A percentile compares a stretch with the other conserved stretches of the same genome.
Evolutionary conservation across 306 rosid genomes (phyloP).

Genomic region (Quercus engelmannii): DNA sequence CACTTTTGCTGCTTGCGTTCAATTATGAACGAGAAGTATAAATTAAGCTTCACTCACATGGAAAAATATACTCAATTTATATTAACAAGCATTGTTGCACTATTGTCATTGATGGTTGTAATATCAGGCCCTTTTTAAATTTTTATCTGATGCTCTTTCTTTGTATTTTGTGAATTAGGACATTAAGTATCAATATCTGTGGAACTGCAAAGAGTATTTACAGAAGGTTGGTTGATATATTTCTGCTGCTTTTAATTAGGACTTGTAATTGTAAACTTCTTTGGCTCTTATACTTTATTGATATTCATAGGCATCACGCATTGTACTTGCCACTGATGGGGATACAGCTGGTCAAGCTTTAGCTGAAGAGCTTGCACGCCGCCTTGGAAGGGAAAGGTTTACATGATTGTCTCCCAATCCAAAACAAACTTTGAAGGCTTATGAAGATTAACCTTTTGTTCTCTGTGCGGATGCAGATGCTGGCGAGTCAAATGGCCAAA

Average conservation of each 20-base stretch:
- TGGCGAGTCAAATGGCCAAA: constrained; percentile 95
- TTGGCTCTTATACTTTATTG: constrained; percentile 19
- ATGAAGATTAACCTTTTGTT: constrained; percentile 2
- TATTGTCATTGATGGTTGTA: background rate
- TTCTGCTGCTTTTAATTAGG: constrained; percentile 4
- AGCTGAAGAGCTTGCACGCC: constrained; percentile 99
- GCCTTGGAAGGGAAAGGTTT: constrained; percentile 91
- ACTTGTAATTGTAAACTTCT: background rate
- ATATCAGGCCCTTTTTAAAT: constrained; percentile 13
- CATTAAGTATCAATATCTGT: constrained; percentile 81
- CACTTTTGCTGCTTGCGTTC: background rate
- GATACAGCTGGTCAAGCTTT: constrained; percentile 96
- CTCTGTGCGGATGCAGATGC: constrained; percentile 53
- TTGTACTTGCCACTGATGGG: constrained; percentile 93
- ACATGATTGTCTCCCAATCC: constrained; percentile 8
- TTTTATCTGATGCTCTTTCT: constrained; percentile 46
- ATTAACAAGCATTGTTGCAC: background rate
- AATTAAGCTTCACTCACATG: background rate
- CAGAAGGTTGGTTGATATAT: constrained; percentile 48
- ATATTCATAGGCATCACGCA: constrained; percentile 73
- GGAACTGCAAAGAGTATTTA: constrained; percentile 88
- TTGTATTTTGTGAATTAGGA: constrained; percentile 79
- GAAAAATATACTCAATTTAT: background rate
- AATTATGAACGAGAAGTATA: background rate
- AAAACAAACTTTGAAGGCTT: background rate